Evolutionary conservation across 2,329 filamentous ascomycete species (phyloP), one percentile per base, ranked within the genome.

Genomic region (Periconia sp.): DNA sequence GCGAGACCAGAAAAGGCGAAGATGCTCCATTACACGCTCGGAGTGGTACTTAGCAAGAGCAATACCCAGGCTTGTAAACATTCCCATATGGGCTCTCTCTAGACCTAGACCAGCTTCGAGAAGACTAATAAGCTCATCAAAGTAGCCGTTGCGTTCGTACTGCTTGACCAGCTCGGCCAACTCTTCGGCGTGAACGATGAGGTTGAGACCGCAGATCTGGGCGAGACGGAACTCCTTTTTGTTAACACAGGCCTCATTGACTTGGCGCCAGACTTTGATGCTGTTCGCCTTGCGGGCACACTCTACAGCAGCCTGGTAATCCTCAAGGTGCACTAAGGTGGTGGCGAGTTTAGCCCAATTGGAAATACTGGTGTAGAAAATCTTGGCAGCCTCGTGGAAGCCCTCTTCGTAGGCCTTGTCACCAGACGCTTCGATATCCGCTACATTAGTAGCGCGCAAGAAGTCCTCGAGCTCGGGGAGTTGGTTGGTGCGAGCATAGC

Each of bases 341-440:
- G 94, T 97, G 11, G 94, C 92, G 61, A 99, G 85, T 79, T 99
- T 99, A 42, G 92, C 92, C 94, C 94, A 99, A 82, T 99, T 99
- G 40, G 94, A 99, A 69, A 99, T 95, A 76, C 89, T 97, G 42
- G 85, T 90, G 78, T 86, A 99, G 82, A 97, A 99, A 66, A 99
- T 97, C 83, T 99, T 99, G 54, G 94, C 90, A 30, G 94, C 94
- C 78, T 97, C 88, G 65, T 94, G 92, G 65, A 89, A 86, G 48
- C 92, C 92, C 74, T 99, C 94, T 52, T 86, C 88, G 58, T 96
- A 97, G 16, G 94, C 92, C 79, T 96, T 96, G 80, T 99, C 94
- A 78, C 94, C 94, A 46, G 91, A 97, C 59, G 94, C 89, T 69
- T 99, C 94, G 40, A 97, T 82, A 69, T 99, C 92, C 39, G 94